These are phyloP conservation scores for Wickerhamiella alocasiicola DNA, from an alignment of 805 yeast species.

Conservation along the genomic window DNA sequence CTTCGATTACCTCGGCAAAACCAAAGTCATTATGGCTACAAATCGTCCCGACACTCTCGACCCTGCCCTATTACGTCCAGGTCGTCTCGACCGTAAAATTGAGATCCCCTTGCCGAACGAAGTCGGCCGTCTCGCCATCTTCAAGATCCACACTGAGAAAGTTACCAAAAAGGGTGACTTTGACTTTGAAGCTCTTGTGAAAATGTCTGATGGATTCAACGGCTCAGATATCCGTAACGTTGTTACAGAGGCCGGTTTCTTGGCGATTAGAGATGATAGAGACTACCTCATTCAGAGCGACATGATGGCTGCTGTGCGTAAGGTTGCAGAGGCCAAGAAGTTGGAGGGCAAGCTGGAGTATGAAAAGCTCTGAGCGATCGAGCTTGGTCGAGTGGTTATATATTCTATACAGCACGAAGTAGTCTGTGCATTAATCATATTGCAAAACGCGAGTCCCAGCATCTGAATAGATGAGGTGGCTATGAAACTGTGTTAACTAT, in stretches of 20 bases:
- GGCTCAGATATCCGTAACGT: slow-evolving; percentile 98
- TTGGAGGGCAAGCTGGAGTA: slow-evolving; percentile 92
- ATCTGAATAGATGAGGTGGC: too few species aligned
- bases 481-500: too few species aligned
- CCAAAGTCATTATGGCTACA: slow-evolving; percentile 98
- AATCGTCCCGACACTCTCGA: slow-evolving; percentile 96
- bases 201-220: slow-evolving; percentile 97
- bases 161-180: slow-evolving; percentile 89
- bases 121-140: slow-evolving; percentile 85
- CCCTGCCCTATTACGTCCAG: slow-evolving; percentile 95
- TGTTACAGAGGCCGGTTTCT: slow-evolving; percentile 96
- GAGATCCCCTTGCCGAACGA: slow-evolving; percentile 95
- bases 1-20: slow-evolving; percentile 89
- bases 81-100: slow-evolving; percentile 90
- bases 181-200: slow-evolving; percentile 92
- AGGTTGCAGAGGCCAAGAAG: slow-evolving; percentile 93
- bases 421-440: too few species aligned
- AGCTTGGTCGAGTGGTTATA: background rate
- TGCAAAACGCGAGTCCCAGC: too few species aligned
- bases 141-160: slow-evolving; percentile 79
- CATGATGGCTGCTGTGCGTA: slow-evolving; percentile 94
- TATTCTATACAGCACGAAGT: background rate
- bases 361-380: slow-evolving; percentile 66
- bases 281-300: slow-evolving; percentile 89
- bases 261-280: slow-evolving; percentile 95